phyloP scores from a whole-genome alignment of 768 basidiomycete genomes.

The Coprinopsis marcescibilis region DNA sequence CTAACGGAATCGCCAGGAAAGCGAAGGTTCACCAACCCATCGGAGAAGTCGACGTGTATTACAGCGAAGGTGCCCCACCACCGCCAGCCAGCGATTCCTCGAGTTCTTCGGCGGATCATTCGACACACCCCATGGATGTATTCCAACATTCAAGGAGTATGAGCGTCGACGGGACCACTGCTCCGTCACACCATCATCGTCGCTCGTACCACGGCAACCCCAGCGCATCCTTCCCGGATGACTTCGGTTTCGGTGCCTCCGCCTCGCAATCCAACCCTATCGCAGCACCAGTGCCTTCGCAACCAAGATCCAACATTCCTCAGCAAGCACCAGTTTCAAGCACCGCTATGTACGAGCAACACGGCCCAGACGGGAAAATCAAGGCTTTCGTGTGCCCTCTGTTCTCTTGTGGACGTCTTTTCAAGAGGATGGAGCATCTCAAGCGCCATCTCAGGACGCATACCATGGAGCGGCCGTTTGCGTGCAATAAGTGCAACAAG shows the following conservation, averaged over 20 bases:
- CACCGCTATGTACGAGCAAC: conserved; percentile 26
- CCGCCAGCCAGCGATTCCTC: conserved; percentile 1
- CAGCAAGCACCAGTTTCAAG: conserved; percentile 11
- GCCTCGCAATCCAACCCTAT: not conserved
- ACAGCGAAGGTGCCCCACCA: conserved; percentile 18
- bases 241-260: not conserved
- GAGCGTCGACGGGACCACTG: conserved; percentile 2
- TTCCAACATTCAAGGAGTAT: not conserved
- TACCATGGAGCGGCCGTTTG: conserved; percentile 82
- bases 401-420: conserved; percentile 75
- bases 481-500: conserved; percentile 70
- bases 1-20: conserved; percentile 25
- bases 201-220: conserved; percentile 7
- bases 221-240: not conserved
- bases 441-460: conserved; percentile 86
- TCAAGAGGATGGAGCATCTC: conserved; percentile 91
- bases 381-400: conserved; percentile 80
- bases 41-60: conserved; percentile 27
- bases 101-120: not conserved
- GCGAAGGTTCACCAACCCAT: conserved; percentile 23
- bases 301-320: not conserved
- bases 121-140: not conserved
- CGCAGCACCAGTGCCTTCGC: conserved; percentile 10
- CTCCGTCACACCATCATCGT: conserved; percentile 8
- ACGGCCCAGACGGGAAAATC: conserved; percentile 33